Percentiles rank a stretch among this genome's conserved stretches.
Conservation (phyloP, 257 asterid genomes). For the Capsicum baccatum region DNA sequence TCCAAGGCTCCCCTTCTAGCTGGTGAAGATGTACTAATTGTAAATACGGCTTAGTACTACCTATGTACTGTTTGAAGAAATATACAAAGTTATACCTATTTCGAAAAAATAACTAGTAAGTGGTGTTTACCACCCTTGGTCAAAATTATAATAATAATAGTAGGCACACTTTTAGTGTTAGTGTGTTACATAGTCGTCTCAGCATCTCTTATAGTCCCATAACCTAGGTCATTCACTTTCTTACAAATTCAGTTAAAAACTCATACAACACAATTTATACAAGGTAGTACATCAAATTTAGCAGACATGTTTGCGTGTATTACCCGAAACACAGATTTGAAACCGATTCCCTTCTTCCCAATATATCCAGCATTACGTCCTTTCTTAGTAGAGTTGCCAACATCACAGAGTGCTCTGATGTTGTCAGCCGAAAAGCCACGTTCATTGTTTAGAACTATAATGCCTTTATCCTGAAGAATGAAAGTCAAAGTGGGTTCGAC, state of each 20-base stretch:
- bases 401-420: constrained; percentile 94
- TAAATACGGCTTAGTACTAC: too few relatives aligned
- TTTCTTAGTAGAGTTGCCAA: constrained; percentile 91
- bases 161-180: background rate
- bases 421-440: constrained; percentile 78
- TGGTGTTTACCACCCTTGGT: background rate
- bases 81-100: too few relatives aligned
- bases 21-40: too few relatives aligned
- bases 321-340: constrained; percentile 99
- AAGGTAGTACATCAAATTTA: background rate
- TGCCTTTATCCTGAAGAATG: constrained; percentile 80
- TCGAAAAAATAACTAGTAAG: background rate
- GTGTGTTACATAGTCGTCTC: background rate
- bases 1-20: too few relatives aligned
- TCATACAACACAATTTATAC: background rate
- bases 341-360: constrained; percentile 99
- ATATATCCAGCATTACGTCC: constrained; percentile 77
- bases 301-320: constrained; percentile 28
- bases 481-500: constrained; percentile 88
- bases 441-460: constrained; percentile 84
- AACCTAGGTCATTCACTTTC: constrained; percentile 17
- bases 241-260: constrained; percentile 1
- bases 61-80: too few relatives aligned
- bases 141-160: background rate
- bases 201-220: background rate